Percentiles rank a stretch among this genome's conserved stretches.
phyloP scores from a whole-genome alignment of 2,329 filamentous ascomycete species.

The Ophiostoma ulmi region DNA sequence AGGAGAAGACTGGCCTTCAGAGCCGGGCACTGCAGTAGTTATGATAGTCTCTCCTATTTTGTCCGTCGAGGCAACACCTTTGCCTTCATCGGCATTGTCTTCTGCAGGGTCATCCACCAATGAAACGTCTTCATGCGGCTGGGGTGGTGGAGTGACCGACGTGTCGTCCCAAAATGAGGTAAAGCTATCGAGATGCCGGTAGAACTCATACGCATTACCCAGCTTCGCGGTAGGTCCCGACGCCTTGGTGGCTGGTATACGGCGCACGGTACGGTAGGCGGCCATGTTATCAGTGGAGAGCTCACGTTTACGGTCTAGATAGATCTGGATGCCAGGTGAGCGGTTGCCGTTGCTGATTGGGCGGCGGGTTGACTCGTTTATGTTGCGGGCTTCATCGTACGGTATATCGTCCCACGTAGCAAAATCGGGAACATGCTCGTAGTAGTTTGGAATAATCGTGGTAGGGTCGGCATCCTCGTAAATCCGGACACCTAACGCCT shows the following conservation, averaged over 20 bases:
- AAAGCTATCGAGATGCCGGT: constrained; percentile 55
- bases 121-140: constrained; percentile 25
- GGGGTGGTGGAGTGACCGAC: constrained; percentile 33
- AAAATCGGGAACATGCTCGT: constrained; percentile 50
- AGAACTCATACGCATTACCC: constrained; percentile 63
- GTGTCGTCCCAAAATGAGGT: constrained; percentile 60
- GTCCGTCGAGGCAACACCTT: not conserved
- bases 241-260: constrained; percentile 46
- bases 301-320: constrained; percentile 54
- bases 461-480: constrained; percentile 44
- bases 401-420: constrained; percentile 47
- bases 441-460: constrained; percentile 49
- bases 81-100: not conserved
- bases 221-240: constrained; percentile 50
- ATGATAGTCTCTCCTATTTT: constrained; percentile 18
- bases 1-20: not conserved
- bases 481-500: constrained; percentile 54
- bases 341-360: constrained; percentile 49
- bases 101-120: not conserved
- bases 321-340: constrained; percentile 54
- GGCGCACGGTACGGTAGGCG: constrained; percentile 57
- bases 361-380: constrained; percentile 45
- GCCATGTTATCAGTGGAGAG: constrained; percentile 52
- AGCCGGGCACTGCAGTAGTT: not conserved
- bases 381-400: constrained; percentile 45